Conservation (phyloP, 345 rosid genomes). For the Acer campestre region DNA sequence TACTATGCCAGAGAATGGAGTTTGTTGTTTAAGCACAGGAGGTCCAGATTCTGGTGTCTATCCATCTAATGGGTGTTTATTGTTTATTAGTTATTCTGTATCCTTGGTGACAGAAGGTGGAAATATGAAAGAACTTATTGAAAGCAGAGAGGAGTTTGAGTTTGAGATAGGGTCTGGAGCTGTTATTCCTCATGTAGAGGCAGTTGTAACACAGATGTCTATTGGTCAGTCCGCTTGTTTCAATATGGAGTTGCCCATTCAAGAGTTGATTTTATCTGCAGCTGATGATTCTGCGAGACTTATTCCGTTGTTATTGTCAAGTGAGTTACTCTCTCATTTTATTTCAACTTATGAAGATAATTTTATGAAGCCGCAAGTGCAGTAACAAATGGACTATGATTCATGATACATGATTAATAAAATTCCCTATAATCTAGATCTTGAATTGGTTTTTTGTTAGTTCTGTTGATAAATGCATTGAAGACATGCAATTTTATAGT, state of each 20-base stretch:
- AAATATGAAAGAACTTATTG: constrained; percentile 64
- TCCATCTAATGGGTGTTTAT: constrained; percentile 61
- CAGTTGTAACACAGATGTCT: constrained; percentile 72
- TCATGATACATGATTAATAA: constrained; percentile 16
- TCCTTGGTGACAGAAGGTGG: constrained; percentile 48
- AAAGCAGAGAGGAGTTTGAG: constrained; percentile 79
- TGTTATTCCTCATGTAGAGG: constrained; percentile 58
- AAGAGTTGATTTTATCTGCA: constrained; percentile 67
- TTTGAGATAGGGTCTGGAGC: constrained; percentile 92
- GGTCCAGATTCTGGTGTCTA: constrained; percentile 68
- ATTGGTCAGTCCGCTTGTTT: constrained; percentile 78
- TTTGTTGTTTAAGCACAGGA: constrained; percentile 37
- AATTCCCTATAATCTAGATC: constrained; percentile 4
- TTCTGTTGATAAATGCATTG: constrained; percentile 15
- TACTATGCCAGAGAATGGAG: constrained; percentile 27
- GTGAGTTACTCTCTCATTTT: constrained; percentile 43
- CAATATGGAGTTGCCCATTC: constrained; percentile 37
- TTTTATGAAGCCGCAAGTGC: constrained; percentile 3
- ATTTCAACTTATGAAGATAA: constrained; percentile 10
- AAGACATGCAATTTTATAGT: constrained; percentile 4
- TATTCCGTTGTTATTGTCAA: constrained; percentile 45
- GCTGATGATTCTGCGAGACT: constrained; percentile 49
- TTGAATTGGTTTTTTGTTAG: constrained; percentile 2
- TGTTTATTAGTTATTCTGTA: constrained; percentile 63
- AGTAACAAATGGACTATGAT: not conserved